Evolutionary conservation across 352 stramenopile species (phyloP).

Genomic region (Aphanomyces astaci): DNA sequence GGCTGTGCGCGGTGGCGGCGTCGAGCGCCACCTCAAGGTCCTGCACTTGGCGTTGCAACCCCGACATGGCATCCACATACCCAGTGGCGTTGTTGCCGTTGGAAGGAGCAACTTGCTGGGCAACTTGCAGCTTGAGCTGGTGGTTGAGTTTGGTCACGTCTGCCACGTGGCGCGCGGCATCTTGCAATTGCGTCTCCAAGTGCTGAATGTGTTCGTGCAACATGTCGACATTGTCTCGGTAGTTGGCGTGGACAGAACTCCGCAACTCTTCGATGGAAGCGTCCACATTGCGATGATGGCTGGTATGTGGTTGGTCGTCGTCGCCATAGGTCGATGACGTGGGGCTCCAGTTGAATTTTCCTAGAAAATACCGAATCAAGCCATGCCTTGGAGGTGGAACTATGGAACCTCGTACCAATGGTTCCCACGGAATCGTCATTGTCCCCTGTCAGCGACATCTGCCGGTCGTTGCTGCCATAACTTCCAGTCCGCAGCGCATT

Average conservation of each 20-base stretch:
- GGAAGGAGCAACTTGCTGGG: background rate
- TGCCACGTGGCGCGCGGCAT: conserved; percentile 2
- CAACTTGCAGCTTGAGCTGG: background rate
- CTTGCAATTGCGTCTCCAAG: background rate
- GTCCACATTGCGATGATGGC: background rate
- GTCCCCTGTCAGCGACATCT: background rate
- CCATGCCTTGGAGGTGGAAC: background rate
- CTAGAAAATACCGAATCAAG: too few species aligned
- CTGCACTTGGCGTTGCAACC: conserved; percentile 2
- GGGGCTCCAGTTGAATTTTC: conserved; percentile 7
- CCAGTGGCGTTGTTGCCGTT: background rate
- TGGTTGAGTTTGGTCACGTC: conserved; percentile 11
- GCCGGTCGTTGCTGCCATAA: background rate
- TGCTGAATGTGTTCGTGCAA: conserved; percentile 11
- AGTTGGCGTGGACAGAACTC: background rate
- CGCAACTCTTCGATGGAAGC: conserved; percentile 3
- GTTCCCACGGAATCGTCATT: background rate
- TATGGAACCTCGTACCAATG: background rate
- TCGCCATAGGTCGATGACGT: background rate
- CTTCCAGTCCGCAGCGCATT: background rate
- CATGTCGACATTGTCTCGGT: conserved; percentile 15
- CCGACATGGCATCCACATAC: conserved; percentile 9
- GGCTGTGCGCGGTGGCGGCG: background rate
- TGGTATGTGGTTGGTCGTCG: background rate
- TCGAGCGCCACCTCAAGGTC: conserved; percentile 7